Conservation (phyloP, 2,329 filamentous ascomycete genomes). For the Coniella vitis region DNA sequence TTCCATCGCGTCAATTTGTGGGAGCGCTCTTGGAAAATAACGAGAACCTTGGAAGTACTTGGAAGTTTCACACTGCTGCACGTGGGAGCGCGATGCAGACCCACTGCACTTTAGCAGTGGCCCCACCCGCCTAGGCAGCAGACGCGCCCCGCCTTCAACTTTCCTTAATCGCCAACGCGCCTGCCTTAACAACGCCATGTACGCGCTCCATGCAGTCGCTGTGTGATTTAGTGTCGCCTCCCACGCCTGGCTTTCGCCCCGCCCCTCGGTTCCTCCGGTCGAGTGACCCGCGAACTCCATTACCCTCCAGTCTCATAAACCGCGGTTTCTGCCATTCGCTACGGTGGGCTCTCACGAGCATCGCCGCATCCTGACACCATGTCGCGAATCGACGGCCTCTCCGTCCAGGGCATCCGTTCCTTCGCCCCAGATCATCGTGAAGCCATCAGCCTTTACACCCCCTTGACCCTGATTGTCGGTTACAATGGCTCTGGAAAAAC, state of each 20-base stretch:
- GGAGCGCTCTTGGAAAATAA: too few relatives aligned
- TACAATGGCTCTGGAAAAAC: conserved; percentile 98
- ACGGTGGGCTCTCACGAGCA: conserved; percentile 9
- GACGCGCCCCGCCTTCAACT: conserved; percentile 1
- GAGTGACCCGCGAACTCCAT: too few relatives aligned
- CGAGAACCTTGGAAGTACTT: too few relatives aligned
- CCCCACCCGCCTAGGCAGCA: background rate
- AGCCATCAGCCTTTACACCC: conserved; percentile 75
- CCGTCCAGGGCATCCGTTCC: conserved; percentile 76
- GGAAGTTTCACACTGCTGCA: background rate
- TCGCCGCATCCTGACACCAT: conserved; percentile 25
- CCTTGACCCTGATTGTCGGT: conserved; percentile 91
- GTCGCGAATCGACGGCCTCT: conserved; percentile 86
- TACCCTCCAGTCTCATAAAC: background rate
- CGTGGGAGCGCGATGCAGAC: conserved; percentile 3
- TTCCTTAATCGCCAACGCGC: conserved; percentile 3
- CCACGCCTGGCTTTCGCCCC: background rate
- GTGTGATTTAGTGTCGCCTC: background rate
- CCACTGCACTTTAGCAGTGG: background rate
- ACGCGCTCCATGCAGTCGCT: background rate
- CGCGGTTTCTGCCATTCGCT: background rate
- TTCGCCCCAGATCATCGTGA: conserved; percentile 72
- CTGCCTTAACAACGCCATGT: background rate
- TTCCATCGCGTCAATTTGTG: too few relatives aligned
- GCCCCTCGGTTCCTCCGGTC: too few relatives aligned